Evolutionary conservation across 139 green algal species (phyloP).

Genomic region (Pseudopediastrum boryanum): DNA sequence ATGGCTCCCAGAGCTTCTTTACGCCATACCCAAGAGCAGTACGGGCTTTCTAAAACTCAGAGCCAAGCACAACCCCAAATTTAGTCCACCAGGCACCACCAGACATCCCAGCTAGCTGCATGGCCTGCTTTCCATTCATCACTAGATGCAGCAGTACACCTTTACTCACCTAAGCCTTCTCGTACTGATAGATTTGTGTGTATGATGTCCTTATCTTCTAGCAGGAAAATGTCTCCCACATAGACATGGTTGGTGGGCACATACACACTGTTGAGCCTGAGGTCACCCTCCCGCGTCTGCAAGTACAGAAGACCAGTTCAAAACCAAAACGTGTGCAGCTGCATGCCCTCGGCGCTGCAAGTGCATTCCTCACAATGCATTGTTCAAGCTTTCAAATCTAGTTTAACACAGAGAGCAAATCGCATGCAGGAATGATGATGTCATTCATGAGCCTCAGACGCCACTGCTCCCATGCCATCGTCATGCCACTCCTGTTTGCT

Average conservation of each 20-base stretch:
- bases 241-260: conserved; percentile 95
- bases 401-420: too few species aligned
- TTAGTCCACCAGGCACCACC: background rate
- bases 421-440: too few species aligned
- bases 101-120: background rate
- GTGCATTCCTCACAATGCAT: background rate
- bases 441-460: too few species aligned
- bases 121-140: background rate
- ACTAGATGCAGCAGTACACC: background rate
- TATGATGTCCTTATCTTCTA: conserved; percentile 87
- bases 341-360: background rate
- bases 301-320: conserved; percentile 1
- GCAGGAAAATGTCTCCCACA: conserved; percentile 90
- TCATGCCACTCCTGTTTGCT: too few species aligned
- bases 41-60: too few species aligned
- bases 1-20: too few species aligned
- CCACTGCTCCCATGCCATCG: too few species aligned
- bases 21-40: too few species aligned
- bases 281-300: conserved; percentile 26
- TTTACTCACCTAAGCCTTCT: conserved; percentile 74
- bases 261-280: conserved; percentile 82
- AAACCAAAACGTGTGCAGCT: background rate
- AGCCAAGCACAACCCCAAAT: background rate
- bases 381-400: too few species aligned
- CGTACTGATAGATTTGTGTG: conserved; percentile 86